Percentiles rank a stretch among this genome's conserved stretches.
These are phyloP conservation scores for Coniophora puteana DNA, from an alignment of 1,284 basidiomycete species.

Conservation along the genomic window DNA sequence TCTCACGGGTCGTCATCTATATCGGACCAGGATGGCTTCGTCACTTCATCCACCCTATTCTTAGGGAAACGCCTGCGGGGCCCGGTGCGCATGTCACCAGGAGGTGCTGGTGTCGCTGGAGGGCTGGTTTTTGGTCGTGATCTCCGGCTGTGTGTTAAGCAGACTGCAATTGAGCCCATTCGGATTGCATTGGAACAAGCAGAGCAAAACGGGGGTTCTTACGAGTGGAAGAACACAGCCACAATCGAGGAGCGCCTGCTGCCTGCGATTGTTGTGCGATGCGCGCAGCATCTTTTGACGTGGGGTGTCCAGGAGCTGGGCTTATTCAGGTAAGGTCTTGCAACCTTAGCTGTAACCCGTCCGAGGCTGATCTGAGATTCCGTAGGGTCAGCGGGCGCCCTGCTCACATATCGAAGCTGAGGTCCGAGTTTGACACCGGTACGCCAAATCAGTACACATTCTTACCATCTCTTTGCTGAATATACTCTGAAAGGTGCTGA, in stretches of 20 bases:
- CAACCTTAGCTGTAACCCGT: not conserved
- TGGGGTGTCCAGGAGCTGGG: conserved; percentile 86
- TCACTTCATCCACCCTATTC: conserved; percentile 39
- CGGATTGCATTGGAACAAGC: conserved; percentile 17
- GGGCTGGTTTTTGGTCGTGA: conserved; percentile 66
- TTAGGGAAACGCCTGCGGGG: conserved; percentile 56
- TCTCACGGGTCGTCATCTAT: conserved; percentile 47
- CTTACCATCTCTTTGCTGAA: conserved; percentile 8
- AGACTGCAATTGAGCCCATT: conserved; percentile 47
- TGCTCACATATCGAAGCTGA: conserved; percentile 69
- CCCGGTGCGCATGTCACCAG: conserved; percentile 37
- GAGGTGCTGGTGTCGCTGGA: conserved; percentile 29
- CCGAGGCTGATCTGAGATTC: conserved; percentile 11
- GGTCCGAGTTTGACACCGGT: conserved; percentile 84
- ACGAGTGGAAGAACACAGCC: conserved; percentile 12
- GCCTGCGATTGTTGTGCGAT: conserved; percentile 73
- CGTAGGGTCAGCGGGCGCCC: conserved; percentile 70
- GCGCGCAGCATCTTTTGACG: conserved; percentile 72
- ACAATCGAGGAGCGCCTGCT: conserved; percentile 54
- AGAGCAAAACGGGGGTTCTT: conserved; percentile 21
- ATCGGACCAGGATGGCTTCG: conserved; percentile 49
- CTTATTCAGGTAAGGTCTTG: conserved; percentile 61
- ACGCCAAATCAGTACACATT: conserved; percentile 20
- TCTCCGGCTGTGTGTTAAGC: conserved; percentile 52
- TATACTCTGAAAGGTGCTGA: conserved; percentile 61